Conservation (phyloP, 2,329 filamentous ascomycete genomes). For the Neonectria coccinea region DNA sequence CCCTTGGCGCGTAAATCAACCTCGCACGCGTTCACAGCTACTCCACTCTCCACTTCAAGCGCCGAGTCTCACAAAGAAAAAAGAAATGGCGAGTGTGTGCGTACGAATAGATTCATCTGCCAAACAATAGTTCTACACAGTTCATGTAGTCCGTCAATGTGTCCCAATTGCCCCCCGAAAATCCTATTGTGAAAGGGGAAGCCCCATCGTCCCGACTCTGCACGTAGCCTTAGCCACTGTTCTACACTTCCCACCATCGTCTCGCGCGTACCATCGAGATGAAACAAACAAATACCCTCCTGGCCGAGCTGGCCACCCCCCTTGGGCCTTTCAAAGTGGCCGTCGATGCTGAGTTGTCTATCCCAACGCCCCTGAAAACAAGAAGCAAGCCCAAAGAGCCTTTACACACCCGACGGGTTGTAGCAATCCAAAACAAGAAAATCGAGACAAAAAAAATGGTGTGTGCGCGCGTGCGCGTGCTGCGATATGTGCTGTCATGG, state of each 20-base stretch:
- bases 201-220: constrained; percentile 3
- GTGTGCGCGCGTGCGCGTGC: constrained; percentile 37
- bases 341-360: constrained; percentile 42
- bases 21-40: constrained; percentile 28
- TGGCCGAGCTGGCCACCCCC: constrained; percentile 20
- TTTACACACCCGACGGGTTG: constrained; percentile 35
- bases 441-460: constrained; percentile 27
- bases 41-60: constrained; percentile 23
- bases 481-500: constrained; percentile 49
- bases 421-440: constrained; percentile 34
- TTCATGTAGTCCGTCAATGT: constrained; percentile 32
- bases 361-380: constrained; percentile 42
- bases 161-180: constrained; percentile 35
- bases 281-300: constrained; percentile 28
- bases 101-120: constrained; percentile 16
- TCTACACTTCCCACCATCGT: constrained; percentile 18
- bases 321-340: constrained; percentile 28
- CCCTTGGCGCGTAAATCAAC: constrained; percentile 45
- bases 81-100: constrained; percentile 14
- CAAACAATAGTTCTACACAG: constrained; percentile 12
- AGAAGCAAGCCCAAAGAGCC: constrained; percentile 31
- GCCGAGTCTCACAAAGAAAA: constrained; percentile 24
- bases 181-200: constrained; percentile 27
- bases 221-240: constrained; percentile 26
- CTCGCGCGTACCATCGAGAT: constrained; percentile 26